These are phyloP conservation scores for Kwoniella sp. DNA, from an alignment of 768 basidiomycete genomes.

Conservation along the genomic window DNA sequence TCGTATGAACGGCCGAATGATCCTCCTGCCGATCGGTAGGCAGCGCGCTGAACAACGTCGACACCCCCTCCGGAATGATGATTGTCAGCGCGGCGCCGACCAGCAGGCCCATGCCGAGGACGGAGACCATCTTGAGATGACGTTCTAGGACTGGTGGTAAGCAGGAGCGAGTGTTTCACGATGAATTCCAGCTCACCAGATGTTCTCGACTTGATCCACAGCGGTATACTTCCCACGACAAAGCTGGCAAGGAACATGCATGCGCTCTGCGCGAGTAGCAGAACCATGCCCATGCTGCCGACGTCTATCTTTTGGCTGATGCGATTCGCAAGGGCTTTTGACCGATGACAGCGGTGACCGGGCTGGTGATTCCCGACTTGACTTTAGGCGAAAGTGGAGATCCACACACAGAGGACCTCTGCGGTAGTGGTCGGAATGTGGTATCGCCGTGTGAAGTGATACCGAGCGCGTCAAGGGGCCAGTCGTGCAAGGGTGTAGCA, in stretches of 20 bases:
- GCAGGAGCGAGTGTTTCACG: too few species aligned
- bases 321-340: too few species aligned
- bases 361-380: too few species aligned
- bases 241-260: conserved; percentile 54
- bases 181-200: conserved; percentile 51
- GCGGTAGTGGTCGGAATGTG: too few species aligned
- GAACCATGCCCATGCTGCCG: conserved; percentile 41
- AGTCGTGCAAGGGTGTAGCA: too few species aligned
- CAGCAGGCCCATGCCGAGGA: conserved; percentile 74
- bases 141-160: conserved; percentile 52
- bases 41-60: conserved; percentile 38
- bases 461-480: too few species aligned
- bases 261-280: conserved; percentile 45
- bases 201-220: conserved; percentile 58
- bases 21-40: conserved; percentile 22
- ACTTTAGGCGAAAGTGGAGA: too few species aligned
- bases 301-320: too few species aligned
- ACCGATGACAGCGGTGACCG: too few species aligned
- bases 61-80: conserved; percentile 76
- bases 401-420: too few species aligned
- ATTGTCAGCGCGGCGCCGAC: conserved; percentile 85
- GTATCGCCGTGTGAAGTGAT: too few species aligned
- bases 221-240: conserved; percentile 66
- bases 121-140: conserved; percentile 56
- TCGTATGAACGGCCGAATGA: conserved; percentile 30